Conservation (phyloP, 345 rosid genomes). For the Populus nigra region DNA sequence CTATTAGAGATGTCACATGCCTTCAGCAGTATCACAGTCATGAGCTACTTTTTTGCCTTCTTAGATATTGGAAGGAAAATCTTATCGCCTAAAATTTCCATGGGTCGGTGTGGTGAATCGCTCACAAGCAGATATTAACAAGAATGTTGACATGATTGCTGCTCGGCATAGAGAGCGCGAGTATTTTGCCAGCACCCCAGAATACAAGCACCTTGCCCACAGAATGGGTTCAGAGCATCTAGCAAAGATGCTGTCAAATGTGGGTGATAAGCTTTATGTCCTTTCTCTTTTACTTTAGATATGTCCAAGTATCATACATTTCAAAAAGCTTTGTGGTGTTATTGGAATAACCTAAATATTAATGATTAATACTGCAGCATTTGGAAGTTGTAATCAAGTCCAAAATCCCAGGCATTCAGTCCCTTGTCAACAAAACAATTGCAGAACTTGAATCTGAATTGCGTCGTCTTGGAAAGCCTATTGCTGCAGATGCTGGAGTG, state of each 20-base stretch:
- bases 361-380: slow-evolving; percentile 57
- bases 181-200: slow-evolving; percentile 78
- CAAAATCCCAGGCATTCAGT: slow-evolving; percentile 91
- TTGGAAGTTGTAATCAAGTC: slow-evolving; percentile 96
- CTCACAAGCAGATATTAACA: slow-evolving; percentile 97
- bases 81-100: slow-evolving; percentile 83
- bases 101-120: slow-evolving; percentile 99
- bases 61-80: slow-evolving; percentile 89
- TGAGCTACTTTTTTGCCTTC: slow-evolving; percentile 19
- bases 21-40: background rate
- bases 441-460: slow-evolving; percentile 82
- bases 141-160: slow-evolving; percentile 97
- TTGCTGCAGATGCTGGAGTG: slow-evolving; percentile 98
- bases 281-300: background rate
- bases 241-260: slow-evolving; percentile 95
- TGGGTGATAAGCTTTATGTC: slow-evolving; percentile 15
- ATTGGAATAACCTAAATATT: slow-evolving; percentile 9
- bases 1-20: background rate
- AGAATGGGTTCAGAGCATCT: slow-evolving; percentile 99
- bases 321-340: background rate
- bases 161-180: slow-evolving; percentile 96
- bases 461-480: slow-evolving; percentile 95
- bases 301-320: background rate
- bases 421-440: slow-evolving; percentile 87
- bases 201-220: slow-evolving; percentile 90